Evolutionary conservation across 305 asterid genomes (phyloP).

Genomic region (Rubia tinctorum): DNA sequence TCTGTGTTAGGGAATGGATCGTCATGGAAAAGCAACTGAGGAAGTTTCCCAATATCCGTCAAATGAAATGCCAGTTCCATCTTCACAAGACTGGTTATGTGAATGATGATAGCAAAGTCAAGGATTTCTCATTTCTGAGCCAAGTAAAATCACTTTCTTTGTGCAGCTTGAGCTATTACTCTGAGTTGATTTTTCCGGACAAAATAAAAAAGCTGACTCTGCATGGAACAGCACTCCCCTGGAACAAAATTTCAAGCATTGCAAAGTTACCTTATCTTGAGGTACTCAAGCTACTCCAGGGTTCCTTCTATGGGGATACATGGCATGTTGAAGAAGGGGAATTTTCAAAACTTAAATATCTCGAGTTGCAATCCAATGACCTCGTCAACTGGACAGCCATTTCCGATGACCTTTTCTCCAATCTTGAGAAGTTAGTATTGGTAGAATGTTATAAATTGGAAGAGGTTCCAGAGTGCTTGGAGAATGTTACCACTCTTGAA

Average conservation of each 20-base stretch:
- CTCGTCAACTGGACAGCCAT: background rate
- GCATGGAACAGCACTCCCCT: background rate
- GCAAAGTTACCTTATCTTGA: background rate
- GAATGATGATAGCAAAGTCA: background rate
- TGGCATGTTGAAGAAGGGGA: background rate
- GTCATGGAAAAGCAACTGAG: background rate
- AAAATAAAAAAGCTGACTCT: background rate
- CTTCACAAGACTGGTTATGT: background rate
- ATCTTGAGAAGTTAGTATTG: background rate
- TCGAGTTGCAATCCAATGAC: background rate
- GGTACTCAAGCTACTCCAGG: background rate
- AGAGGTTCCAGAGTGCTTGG: background rate
- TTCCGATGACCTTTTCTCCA: background rate
- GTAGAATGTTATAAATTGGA: background rate
- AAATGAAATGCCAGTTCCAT: background rate
- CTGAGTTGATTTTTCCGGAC: background rate
- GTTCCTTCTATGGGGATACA: background rate
- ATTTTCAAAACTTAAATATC: background rate
- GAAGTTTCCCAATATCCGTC: background rate
- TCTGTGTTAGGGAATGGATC: background rate
- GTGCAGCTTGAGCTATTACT: background rate
- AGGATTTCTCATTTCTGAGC: background rate
- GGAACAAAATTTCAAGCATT: background rate
- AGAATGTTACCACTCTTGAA: background rate
- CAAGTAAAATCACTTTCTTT: background rate